Evolutionary conservation across 2,329 filamentous ascomycete species (phyloP).

Genomic region (Triangularia setosa): DNA sequence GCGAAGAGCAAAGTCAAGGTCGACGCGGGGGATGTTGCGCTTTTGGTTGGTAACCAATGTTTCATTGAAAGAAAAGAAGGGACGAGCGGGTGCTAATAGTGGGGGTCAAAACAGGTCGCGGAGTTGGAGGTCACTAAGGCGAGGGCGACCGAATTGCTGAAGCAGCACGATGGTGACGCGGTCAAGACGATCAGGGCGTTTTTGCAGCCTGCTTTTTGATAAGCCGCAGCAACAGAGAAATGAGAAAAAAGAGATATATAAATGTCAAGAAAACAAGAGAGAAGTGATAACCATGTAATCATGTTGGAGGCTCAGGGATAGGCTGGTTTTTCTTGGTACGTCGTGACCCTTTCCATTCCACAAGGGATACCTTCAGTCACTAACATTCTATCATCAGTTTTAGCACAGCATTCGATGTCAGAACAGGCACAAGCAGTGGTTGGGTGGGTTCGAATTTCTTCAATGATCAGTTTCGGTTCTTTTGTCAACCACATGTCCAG

Average conservation of each 20-base stretch:
- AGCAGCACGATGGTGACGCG: constrained; percentile 65
- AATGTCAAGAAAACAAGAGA: neutral
- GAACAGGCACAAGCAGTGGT: neutral
- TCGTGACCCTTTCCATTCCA: neutral
- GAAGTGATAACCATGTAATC: neutral
- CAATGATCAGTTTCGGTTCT: neutral
- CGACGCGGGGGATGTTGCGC: constrained; percentile 64
- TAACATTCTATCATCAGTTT: neutral
- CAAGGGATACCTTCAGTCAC: neutral
- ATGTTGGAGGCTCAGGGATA: neutral
- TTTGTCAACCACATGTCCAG: neutral
- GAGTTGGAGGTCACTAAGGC: constrained; percentile 67
- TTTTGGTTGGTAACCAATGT: constrained; percentile 49
- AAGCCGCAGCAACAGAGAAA: neutral
- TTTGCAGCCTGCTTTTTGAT: constrained; percentile 27
- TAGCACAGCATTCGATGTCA: neutral
- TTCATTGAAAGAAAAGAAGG: too few species aligned
- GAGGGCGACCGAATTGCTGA: constrained; percentile 72
- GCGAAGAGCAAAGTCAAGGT: constrained; percentile 66
- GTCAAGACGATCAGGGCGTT: constrained; percentile 64
- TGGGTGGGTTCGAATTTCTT: neutral
- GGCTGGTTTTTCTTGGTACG: neutral
- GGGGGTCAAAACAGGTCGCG: constrained; percentile 50
- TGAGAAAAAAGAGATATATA: neutral
- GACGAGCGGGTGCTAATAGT: neutral